Conservation (phyloP, 331 rosid species). For the Quercus lobata region DNA sequence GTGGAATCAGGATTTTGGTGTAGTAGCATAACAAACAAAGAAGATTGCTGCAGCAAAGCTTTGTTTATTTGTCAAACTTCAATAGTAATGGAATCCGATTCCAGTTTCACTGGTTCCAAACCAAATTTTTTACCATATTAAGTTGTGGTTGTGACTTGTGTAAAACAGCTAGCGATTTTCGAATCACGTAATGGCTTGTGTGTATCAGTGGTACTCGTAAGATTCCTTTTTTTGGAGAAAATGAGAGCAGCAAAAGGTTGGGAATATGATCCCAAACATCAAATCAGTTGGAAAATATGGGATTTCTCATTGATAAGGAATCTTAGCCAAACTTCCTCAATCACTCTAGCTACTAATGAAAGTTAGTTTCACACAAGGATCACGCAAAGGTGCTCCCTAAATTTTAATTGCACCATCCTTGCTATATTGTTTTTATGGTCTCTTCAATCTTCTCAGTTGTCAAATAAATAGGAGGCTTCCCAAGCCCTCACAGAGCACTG, state of each 20-base stretch:
- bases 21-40: neutral
- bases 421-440: neutral
- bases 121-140: neutral
- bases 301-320: conserved; percentile 20
- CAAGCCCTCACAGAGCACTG: conserved; percentile 1
- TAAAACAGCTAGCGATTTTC: conserved; percentile 6
- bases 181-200: neutral
- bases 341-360: neutral
- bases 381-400: neutral
- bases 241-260: conserved; percentile 16
- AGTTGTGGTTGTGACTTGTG: neutral
- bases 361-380: conserved; percentile 8
- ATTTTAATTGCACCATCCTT: conserved; percentile 6
- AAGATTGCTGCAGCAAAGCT: conserved; percentile 10
- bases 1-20: conserved; percentile 26
- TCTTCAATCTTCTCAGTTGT: neutral
- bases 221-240: conserved; percentile 13
- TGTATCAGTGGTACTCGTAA: neutral
- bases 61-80: conserved; percentile 8
- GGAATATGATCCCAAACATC: conserved; percentile 58
- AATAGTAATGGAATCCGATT: neutral
- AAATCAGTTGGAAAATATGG: conserved; percentile 15
- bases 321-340: conserved; percentile 11
- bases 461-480: conserved; percentile 18
- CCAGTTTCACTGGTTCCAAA: neutral